Percentiles rank a stretch among this genome's conserved stretches.
phyloP scores from a whole-genome alignment of 148 eudicot species.

The Vaccinium corymbosum region DNA sequence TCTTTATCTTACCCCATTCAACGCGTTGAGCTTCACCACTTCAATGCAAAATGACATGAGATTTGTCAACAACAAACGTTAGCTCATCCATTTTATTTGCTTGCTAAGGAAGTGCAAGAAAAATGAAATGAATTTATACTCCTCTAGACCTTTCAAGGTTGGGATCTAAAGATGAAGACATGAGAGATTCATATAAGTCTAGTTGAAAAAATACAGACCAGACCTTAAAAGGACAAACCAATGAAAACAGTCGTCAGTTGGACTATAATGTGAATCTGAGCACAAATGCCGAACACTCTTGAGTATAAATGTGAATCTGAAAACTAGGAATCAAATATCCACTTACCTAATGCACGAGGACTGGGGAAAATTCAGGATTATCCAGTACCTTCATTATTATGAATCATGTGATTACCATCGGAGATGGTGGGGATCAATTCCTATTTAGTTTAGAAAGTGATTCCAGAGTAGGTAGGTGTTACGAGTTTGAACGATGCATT shows the following conservation, averaged over 20 bases:
- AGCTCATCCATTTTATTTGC: background rate
- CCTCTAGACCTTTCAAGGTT: background rate
- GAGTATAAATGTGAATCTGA: background rate
- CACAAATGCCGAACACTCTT: too few relatives aligned
- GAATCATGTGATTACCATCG: background rate
- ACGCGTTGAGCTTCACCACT: conserved; percentile 84
- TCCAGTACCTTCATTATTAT: background rate
- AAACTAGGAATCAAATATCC: background rate
- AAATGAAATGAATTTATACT: background rate
- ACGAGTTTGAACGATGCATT: background rate
- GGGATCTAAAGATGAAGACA: background rate
- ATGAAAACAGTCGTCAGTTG: background rate
- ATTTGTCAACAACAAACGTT: background rate
- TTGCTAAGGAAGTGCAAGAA: background rate
- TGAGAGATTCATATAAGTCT: background rate
- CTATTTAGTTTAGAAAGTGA: too few relatives aligned
- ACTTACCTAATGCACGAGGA: background rate
- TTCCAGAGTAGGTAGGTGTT: too few relatives aligned
- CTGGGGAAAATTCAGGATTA: background rate
- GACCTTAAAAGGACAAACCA: background rate
- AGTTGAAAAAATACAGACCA: background rate
- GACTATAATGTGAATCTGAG: too few relatives aligned
- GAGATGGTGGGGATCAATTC: background rate
- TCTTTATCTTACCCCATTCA: conserved; percentile 92
- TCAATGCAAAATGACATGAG: conserved; percentile 22